These are phyloP conservation scores for Candida yuanshanica DNA, from an alignment of 805 yeast species.

Conservation along the genomic window DNA sequence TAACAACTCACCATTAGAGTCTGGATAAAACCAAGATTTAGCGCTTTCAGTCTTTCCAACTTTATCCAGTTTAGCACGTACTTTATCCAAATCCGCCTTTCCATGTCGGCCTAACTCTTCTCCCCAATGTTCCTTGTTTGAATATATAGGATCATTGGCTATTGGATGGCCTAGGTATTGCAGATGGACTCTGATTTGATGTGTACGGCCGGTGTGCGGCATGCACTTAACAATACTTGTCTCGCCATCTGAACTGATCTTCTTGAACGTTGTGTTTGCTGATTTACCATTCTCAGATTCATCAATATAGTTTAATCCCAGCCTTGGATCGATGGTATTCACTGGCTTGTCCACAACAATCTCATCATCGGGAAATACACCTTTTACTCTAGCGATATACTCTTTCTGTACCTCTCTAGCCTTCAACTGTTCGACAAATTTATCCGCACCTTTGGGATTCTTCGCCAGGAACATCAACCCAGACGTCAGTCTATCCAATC, in stretches of 20 bases:
- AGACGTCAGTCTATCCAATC: constrained; percentile 86
- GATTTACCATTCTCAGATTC: constrained; percentile 40
- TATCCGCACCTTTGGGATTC: constrained; percentile 57
- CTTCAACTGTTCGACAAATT: constrained; percentile 45
- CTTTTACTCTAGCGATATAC: constrained; percentile 83
- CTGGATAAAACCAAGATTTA: constrained; percentile 59
- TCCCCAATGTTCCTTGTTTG: constrained; percentile 82
- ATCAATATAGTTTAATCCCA: constrained; percentile 49
- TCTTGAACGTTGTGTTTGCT: constrained; percentile 62
- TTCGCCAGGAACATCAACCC: constrained; percentile 71
- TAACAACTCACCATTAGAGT: constrained; percentile 60
- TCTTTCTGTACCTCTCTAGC: constrained; percentile 58
- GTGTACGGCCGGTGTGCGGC: constrained; percentile 92
- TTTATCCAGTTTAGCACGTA: constrained; percentile 45
- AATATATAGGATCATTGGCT: constrained; percentile 87
- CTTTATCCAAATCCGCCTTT: constrained; percentile 40
- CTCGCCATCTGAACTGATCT: constrained; percentile 23
- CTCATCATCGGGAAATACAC: constrained; percentile 68
- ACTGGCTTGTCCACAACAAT: constrained; percentile 63
- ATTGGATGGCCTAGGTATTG: constrained; percentile 88
- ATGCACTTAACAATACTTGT: constrained; percentile 72
- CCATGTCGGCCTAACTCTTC: constrained; percentile 52
- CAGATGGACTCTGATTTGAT: constrained; percentile 90
- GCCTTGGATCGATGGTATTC: constrained; percentile 64
- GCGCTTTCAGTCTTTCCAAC: constrained; percentile 70